Evolutionary conservation across 306 rosid genomes (phyloP).

Genomic region (Acacia crassicarpa): DNA sequence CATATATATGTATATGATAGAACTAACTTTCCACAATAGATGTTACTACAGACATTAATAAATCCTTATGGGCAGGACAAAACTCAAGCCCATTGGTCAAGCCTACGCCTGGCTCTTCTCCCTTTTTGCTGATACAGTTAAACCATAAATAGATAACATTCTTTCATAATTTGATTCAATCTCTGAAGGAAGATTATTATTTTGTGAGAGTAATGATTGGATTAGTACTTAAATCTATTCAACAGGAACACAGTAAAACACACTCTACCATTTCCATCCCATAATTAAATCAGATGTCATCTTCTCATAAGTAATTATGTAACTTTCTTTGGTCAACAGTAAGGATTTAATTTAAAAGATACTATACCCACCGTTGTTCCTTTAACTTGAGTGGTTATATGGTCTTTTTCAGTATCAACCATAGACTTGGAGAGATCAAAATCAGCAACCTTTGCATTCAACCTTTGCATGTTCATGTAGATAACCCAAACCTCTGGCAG

Average conservation of each 20-base stretch:
- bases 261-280: not conserved
- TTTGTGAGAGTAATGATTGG: not conserved
- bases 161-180: too few species aligned
- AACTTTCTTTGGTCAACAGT: not conserved
- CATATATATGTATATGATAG: not conserved
- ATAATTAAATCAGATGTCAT: not conserved
- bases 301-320: conserved; percentile 1
- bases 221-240: not conserved
- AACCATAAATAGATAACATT: too few species aligned
- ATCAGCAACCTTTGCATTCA: conserved; percentile 65
- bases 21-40: not conserved
- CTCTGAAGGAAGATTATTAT: not conserved
- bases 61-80: not conserved
- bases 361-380: conserved; percentile 63
- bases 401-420: conserved; percentile 42
- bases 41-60: not conserved
- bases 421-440: conserved; percentile 67
- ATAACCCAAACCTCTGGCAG: conserved; percentile 61
- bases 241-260: not conserved
- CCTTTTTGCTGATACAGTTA: too few species aligned
- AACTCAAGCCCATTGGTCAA: not conserved
- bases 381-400: conserved; percentile 66
- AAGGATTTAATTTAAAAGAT: not conserved
- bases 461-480: conserved; percentile 59
- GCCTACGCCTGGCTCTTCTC: not conserved